Base-by-base conservation (phyloP, 2,329 filamentous ascomycete genomes). In the Leptosphaerulina australis region DNA sequence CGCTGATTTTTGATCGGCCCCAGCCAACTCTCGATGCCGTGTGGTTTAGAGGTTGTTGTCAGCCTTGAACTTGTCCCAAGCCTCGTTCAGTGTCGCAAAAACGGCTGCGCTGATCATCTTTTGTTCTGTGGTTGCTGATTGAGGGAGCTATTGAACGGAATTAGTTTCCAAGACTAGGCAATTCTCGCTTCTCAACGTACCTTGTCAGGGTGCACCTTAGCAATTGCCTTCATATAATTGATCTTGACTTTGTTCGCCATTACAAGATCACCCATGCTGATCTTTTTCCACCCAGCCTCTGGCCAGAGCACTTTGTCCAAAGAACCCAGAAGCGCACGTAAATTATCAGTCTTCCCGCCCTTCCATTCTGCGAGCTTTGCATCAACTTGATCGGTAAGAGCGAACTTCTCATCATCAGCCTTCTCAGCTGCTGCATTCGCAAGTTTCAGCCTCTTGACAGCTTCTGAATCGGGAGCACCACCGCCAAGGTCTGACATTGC, bases 131-230 rank as follows among this genome's bases (percentile, higher is more conserved):
- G 83, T 86, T n/a, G 84, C 84, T 44, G 76, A 76, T 53, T 82
- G 83, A 4, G 84, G 74, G 41, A 87, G 83, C 84, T 67, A 36
- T 31, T 11, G 38, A 9, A 8, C 1, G 3, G n/a, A n/a, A 9
- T 25, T 22, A 55, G 20, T 44, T 12, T 52, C 51, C 52, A 12
- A 14, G 6, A 4, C 10, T 9, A 22, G 9, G 7, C 14, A 5
- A 3, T 11, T 4, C 8, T 6, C 1, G 6, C 1, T 17, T 6
- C 1, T 11, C 17, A 14, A 54, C 55, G 74, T 80, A 97, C 94
- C 88, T 99, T 99, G 74, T 99, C 94, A 53, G 94, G 94, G 81
- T 99, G 94, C 62, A 94, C 94, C 81, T 97, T 97, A 9, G 88
- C 90, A 81, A 99, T 97, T 5, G 93, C 94, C 83, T 96, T 97